A percentile compares a stretch with the other conserved stretches of the same genome.
These are phyloP conservation scores for Xylaria grammica DNA, from an alignment of 495 filamentous ascomycete species.

Conservation along the genomic window DNA sequence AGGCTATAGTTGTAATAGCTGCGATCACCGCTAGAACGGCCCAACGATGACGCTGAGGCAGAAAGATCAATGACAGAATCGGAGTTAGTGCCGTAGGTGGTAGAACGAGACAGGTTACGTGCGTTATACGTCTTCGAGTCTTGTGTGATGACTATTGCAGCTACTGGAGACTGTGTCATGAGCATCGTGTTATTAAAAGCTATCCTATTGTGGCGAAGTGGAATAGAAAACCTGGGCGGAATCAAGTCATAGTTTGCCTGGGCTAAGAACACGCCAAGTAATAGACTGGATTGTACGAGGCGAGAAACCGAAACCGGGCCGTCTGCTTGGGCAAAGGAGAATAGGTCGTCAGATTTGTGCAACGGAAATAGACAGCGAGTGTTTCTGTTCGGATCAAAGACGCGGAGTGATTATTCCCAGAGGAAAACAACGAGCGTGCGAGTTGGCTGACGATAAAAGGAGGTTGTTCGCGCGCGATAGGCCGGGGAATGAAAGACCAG, in stretches of 20 bases:
- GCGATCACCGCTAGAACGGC: slow-evolving; percentile 42
- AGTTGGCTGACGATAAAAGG: slow-evolving; percentile 22
- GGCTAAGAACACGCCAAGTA: slow-evolving; percentile 8
- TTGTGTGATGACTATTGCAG: slow-evolving; percentile 51
- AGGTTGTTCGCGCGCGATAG: slow-evolving; percentile 13
- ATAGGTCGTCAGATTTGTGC: slow-evolving; percentile 2
- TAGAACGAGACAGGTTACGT: slow-evolving; percentile 38
- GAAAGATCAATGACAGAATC: slow-evolving; percentile 38
- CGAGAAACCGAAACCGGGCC: slow-evolving; percentile 20
- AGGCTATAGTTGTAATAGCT: slow-evolving; percentile 37
- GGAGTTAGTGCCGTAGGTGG: slow-evolving; percentile 35
- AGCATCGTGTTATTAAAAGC: slow-evolving; percentile 51
- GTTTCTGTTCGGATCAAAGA: neutral
- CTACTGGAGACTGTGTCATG: slow-evolving; percentile 56
- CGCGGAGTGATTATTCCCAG: neutral
- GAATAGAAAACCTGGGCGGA: slow-evolving; percentile 21
- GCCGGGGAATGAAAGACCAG: slow-evolving; percentile 18
- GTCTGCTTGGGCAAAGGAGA: slow-evolving; percentile 15
- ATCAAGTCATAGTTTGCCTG: slow-evolving; percentile 33
- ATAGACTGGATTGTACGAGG: slow-evolving; percentile 19
- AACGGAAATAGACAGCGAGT: neutral
- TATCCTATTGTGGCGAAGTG: slow-evolving; percentile 30
- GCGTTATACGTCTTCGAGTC: slow-evolving; percentile 45
- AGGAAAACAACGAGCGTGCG: slow-evolving; percentile 1
- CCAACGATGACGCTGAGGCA: slow-evolving; percentile 45